phyloP scores from a whole-genome alignment of 2,329 filamentous ascomycete species.

The Sodiomyces alkalinus region DNA sequence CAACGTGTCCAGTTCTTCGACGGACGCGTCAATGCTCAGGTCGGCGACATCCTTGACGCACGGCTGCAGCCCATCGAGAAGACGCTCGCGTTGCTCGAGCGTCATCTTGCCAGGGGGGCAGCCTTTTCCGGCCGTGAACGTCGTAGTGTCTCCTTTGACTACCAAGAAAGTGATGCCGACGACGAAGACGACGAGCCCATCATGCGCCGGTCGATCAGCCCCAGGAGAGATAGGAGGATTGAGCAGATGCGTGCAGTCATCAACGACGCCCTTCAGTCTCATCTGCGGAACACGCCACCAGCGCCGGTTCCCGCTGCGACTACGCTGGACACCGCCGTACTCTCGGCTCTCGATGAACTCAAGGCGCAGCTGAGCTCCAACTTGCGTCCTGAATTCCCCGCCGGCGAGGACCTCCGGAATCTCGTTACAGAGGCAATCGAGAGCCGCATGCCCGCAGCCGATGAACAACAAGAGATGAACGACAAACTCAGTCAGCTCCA shows the following conservation, averaged over 20 bases:
- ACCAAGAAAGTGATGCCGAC: conserved; percentile 77
- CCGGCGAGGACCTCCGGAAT: conserved; percentile 38
- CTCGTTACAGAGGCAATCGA: conserved; percentile 50
- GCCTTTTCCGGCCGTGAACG: conserved; percentile 40
- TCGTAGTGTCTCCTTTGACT: conserved; percentile 54
- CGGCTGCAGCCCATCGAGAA: conserved; percentile 70
- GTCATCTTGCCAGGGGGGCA: conserved; percentile 41
- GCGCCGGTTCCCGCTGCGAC: conserved; percentile 12
- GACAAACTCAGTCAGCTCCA: conserved; percentile 43
- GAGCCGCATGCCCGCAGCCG: conserved; percentile 34
- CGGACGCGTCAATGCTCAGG: conserved; percentile 71
- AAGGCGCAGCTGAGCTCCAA: conserved; percentile 35
- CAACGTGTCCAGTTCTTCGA: conserved; percentile 81
- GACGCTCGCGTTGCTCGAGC: conserved; percentile 61
- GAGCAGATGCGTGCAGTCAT: conserved; percentile 68
- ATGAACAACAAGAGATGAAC: conserved; percentile 16
- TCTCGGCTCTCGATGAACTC: conserved; percentile 53
- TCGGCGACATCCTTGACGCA: conserved; percentile 61
- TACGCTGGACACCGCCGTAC: conserved; percentile 25
- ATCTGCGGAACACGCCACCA: conserved; percentile 27
- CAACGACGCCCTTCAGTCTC: conserved; percentile 54
- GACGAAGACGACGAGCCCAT: conserved; percentile 71
- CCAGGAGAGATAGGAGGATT: conserved; percentile 59
- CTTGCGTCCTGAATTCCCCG: conserved; percentile 24
- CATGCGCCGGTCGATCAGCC: conserved; percentile 57